These are phyloP conservation scores for Talaromyces pinophilus DNA, from an alignment of 2,329 filamentous ascomycete species.

Conservation along the genomic window DNA sequence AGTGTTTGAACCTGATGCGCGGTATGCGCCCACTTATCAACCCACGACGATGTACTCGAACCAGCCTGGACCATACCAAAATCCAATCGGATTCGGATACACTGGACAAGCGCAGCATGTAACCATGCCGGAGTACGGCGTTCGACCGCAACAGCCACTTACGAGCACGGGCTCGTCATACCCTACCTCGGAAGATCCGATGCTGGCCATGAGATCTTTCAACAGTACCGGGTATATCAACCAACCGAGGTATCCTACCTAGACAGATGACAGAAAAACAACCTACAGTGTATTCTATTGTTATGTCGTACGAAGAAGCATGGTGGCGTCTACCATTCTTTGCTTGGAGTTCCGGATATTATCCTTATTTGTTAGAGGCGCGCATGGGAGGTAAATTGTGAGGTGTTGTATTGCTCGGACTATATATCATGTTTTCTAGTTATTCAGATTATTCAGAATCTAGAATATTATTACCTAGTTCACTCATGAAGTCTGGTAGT, in stretches of 20 bases:
- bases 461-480: constrained; percentile 5
- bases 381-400: constrained; percentile 2
- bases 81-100: constrained; percentile 39
- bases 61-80: constrained; percentile 34
- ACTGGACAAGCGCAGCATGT: constrained; percentile 35
- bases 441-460: background rate
- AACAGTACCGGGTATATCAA: constrained; percentile 25
- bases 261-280: background rate
- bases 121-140: constrained; percentile 38
- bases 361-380: constrained; percentile 13
- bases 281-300: constrained; percentile 13
- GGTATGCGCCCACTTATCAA: constrained; percentile 41
- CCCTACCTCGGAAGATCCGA: constrained; percentile 26
- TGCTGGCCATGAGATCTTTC: constrained; percentile 28
- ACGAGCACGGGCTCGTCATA: constrained; percentile 25
- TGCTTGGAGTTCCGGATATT: constrained; percentile 17
- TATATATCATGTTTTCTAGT: constrained; percentile 6
- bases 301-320: constrained; percentile 18
- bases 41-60: constrained; percentile 28
- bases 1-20: constrained; percentile 40
- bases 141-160: constrained; percentile 32
- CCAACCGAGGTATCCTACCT: constrained; percentile 26
- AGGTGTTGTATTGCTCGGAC: background rate
- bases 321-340: constrained; percentile 17
- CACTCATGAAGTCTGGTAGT: background rate